Percentiles rank a stretch among this genome's conserved stretches.
phyloP scores from a whole-genome alignment of 176 grass and related monocot species.

The Secale cereale region DNA sequence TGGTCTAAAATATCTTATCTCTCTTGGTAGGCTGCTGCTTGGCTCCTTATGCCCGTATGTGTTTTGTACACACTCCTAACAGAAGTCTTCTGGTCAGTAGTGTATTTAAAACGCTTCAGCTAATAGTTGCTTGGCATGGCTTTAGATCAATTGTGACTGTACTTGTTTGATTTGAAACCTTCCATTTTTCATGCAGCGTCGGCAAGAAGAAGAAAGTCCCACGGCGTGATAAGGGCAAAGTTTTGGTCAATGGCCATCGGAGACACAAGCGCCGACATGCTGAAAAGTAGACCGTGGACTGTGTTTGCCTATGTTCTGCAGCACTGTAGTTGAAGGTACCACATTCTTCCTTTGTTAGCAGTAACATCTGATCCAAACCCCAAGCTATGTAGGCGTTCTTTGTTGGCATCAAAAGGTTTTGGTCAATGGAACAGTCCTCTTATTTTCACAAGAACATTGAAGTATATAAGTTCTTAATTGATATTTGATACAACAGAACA shows the following conservation, averaged over 20 bases:
- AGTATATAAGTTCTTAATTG: background rate
- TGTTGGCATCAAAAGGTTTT: background rate
- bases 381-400: background rate
- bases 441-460: background rate
- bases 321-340: conserved; percentile 33
- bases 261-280: conserved; percentile 69
- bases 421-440: background rate
- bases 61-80: conserved; percentile 54
- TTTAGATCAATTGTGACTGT: background rate
- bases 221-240: conserved; percentile 39
- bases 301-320: conserved; percentile 2
- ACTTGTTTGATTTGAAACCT: conserved; percentile 22
- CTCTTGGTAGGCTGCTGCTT: conserved; percentile 65
- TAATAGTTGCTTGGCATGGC: conserved; percentile 12
- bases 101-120: conserved; percentile 19
- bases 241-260: conserved; percentile 29
- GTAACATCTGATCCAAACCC: background rate
- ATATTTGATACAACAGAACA: background rate
- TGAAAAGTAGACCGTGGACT: conserved; percentile 46
- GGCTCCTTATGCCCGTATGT: conserved; percentile 61
- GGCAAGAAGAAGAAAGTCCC: conserved; percentile 56
- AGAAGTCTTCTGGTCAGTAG: conserved; percentile 62
- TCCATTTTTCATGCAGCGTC: conserved; percentile 37
- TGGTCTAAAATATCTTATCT: conserved; percentile 12
- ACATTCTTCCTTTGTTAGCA: background rate